Base-by-base conservation (phyloP, 2,329 filamentous ascomycete genomes). In the Hymenoscyphus fructigenus region DNA sequence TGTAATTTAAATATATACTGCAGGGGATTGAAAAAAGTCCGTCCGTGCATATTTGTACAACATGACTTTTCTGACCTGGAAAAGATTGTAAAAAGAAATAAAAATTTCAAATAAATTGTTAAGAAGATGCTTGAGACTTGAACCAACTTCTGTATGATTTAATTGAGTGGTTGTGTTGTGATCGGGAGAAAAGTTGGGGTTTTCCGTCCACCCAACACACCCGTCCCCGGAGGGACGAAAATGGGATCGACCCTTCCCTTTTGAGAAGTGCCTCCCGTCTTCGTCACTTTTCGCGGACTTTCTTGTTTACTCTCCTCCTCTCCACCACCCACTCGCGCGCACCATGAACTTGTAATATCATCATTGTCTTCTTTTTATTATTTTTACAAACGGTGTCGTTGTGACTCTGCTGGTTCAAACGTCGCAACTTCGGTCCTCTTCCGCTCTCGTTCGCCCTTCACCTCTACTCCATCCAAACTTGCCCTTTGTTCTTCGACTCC, bases 361-460 rank as follows among this genome's bases (percentile, higher is more conserved):
- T 23, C 20, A 50, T 50, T 50, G 44, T 50, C 44, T 50, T 23
- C 44, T 50, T 50, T 14, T 36, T 32, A n/a, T 32, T 32, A 32
- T 5, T 32, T 32, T n/a, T 47, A 47, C 41, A 47, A 47, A 47
- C 41, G n/a, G 41, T 47, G 41, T 47, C n/a, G 44, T 50, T 50
- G 44, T 50, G 44, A 50, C 44, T 50, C 44, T 50, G 44, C 44
- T 50, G 44, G 44, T 23, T 50, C 44, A 50, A 44, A 23, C 44
- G 44, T 50, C 44, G 44, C 44, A 50, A 50, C 44, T 50, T 50
- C 41, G 36, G 12, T 41, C 15, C 36, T 17, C 41, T 44, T 44
- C 41, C 36, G 36, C 36, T 14, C 36, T 14, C 41, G 41, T 17
- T 17, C 41, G 41, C 41, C 41, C 44, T 20, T 20, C 7, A 23